Conservation (phyloP, 2,329 filamentous ascomycete genomes). For the Neoarthrinium moseri region DNA sequence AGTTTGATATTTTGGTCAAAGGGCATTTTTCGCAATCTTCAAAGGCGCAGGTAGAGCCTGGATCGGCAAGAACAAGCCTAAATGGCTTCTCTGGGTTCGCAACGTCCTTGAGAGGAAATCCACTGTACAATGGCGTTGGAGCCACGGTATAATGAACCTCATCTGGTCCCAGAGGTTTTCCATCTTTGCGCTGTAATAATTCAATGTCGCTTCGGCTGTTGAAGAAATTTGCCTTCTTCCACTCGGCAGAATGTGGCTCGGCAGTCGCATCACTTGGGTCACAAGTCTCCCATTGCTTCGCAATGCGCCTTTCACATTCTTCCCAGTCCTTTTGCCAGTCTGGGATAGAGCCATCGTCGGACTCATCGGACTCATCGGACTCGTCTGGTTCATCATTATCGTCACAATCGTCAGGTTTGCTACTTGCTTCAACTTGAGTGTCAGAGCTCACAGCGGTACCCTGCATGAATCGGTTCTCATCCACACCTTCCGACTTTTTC, state of each 20-base stretch:
- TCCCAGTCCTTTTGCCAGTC: background rate
- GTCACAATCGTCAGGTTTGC: too few species aligned
- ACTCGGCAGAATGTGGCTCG: background rate
- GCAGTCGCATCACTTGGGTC: background rate
- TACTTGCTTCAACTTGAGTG: too few species aligned
- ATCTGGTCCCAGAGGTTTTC: background rate
- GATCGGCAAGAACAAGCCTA: background rate
- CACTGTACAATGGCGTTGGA: background rate
- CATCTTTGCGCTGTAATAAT: background rate
- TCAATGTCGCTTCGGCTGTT: background rate
- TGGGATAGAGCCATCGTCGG: background rate
- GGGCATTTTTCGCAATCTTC: background rate
- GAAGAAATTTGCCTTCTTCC: background rate
- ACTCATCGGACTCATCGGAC: background rate
- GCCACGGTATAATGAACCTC: background rate
- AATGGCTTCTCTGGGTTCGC: background rate
- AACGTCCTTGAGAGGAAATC: background rate
- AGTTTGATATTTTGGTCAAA: background rate
- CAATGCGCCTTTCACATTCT: conserved; percentile 2
- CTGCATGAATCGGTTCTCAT: background rate
- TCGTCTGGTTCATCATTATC: too few species aligned
- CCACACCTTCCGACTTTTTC: background rate
- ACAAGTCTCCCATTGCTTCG: background rate
- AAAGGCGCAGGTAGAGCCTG: background rate
- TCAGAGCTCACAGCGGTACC: too few species aligned